Conservation (phyloP, 164 flowering plant species). For the Aristolochia californica region DNA sequence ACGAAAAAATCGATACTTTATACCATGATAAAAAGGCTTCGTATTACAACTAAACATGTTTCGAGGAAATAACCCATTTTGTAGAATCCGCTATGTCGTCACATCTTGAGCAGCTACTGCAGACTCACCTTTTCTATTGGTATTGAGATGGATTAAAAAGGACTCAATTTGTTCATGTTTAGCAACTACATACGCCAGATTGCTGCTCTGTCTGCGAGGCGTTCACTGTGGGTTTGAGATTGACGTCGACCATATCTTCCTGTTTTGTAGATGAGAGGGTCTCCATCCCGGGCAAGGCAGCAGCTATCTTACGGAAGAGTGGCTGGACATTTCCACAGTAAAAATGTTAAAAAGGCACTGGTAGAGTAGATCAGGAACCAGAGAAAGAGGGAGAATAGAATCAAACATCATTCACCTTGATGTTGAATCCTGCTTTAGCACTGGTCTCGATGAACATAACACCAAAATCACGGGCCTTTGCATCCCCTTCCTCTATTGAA, state of each 20-base stretch:
- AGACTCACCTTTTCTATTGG: not conserved
- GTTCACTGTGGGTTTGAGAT: conserved; percentile 42
- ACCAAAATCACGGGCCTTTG: conserved; percentile 54
- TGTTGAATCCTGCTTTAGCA: conserved; percentile 76
- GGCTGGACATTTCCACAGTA: conserved; percentile 35
- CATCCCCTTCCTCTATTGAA: conserved; percentile 85
- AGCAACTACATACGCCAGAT: conserved; percentile 67
- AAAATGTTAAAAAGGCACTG: not conserved
- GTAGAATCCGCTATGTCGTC: no score
- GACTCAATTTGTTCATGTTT: conserved; percentile 3
- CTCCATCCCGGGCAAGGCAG: conserved; percentile 82
- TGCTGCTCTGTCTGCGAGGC: conserved; percentile 49
- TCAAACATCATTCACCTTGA: conserved; percentile 34
- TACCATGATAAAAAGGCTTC: no score
- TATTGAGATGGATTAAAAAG: not conserved
- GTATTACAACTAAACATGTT: no score
- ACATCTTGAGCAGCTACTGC: not conserved
- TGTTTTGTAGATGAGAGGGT: conserved; percentile 60
- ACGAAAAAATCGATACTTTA: no score
- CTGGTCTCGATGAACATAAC: conserved; percentile 82
- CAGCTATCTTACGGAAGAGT: conserved; percentile 76
- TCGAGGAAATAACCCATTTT: no score
- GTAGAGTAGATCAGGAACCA: not conserved
- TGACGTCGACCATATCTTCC: conserved; percentile 82
- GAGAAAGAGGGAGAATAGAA: not conserved